phyloP scores from a whole-genome alignment of 345 rosid genomes.

The Heritiera littoralis region DNA sequence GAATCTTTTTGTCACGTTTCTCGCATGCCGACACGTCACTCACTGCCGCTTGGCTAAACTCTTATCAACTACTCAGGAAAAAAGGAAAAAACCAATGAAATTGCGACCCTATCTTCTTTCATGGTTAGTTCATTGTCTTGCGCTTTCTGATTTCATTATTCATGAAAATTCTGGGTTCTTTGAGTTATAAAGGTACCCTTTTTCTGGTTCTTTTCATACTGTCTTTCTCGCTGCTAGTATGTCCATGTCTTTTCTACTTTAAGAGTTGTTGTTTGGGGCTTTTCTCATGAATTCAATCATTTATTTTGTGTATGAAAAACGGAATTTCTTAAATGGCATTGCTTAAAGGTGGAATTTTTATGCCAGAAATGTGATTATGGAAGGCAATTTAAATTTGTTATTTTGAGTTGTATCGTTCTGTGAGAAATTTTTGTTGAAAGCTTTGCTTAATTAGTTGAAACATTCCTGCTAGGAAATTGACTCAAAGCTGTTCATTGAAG shows the following conservation, averaged over 20 bases:
- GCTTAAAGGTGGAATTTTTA: not conserved
- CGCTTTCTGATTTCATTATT: constrained; percentile 7
- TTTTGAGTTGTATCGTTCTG: not conserved
- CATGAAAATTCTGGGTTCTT: not conserved
- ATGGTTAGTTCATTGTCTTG: constrained; percentile 7
- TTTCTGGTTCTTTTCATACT: not conserved
- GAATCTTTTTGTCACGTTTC: not conserved
- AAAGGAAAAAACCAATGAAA: not conserved
- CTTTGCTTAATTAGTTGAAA: not conserved
- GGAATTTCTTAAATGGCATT: not conserved
- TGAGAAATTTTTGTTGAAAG: not conserved
- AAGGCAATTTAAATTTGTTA: not conserved
- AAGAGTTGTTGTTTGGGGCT: not conserved
- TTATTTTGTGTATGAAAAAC: not conserved
- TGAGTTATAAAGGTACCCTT: not conserved
- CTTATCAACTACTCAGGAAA: not conserved
- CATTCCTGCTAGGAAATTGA: not conserved
- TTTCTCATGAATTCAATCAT: not conserved
- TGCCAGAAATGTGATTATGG: not conserved
- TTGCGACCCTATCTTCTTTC: not conserved
- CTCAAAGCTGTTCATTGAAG: not conserved
- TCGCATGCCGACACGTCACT: not conserved
- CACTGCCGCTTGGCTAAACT: not conserved
- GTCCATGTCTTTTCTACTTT: not conserved
- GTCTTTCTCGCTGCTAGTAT: not conserved